Base-by-base conservation (phyloP, 179 eudicot species). In the Vitellaria paradoxa region DNA sequence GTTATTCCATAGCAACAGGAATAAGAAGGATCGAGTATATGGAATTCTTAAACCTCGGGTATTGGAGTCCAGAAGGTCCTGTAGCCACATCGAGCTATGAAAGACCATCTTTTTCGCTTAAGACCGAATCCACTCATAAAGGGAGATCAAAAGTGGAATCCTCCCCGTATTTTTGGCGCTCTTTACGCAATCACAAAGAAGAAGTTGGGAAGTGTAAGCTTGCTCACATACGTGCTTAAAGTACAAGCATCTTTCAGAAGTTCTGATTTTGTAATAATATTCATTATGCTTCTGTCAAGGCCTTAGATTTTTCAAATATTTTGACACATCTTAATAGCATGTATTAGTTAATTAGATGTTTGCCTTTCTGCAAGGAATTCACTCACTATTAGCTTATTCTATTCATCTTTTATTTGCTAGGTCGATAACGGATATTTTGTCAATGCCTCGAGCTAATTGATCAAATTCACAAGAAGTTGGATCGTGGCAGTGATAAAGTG, bases 21-120 rank as follows among this genome's bases (percentile, higher is more conserved):
- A 5, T 57, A 18, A 37, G 42, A 65, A 26, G 7, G 68, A 30
- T 65, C 30, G 46, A 30, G 68, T 65, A 10, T 65, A 65, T 65
- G 68, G 46, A 65, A 65, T 65, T 65, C 46, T 11, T 65, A 65
- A 65, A 65, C 68, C 46, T 65, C 68, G 5, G 47, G 68, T 30
- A 65, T 65, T 26, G n/a, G 68, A 65, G 68, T 65, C 68, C 46
- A 65, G 46, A 65, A 65, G 26, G 68, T 65, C 46, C n/a, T 46
- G 6, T 65, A 26, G 68, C 68, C 68, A 65, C 68, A 26, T 65
- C 46, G 68, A 65, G 68, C 30, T 65, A 26, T 65, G 68, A 37
- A 65, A 65, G 46, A 65, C 68, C 8, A 7, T 65, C 68, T 65
- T 65, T 65, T 65, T 65, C 5, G 47, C 46, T n/a, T n/a, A n/a